Conservation (phyloP, 805 yeast species). For the Tetrapisispora iriomotensis region DNA sequence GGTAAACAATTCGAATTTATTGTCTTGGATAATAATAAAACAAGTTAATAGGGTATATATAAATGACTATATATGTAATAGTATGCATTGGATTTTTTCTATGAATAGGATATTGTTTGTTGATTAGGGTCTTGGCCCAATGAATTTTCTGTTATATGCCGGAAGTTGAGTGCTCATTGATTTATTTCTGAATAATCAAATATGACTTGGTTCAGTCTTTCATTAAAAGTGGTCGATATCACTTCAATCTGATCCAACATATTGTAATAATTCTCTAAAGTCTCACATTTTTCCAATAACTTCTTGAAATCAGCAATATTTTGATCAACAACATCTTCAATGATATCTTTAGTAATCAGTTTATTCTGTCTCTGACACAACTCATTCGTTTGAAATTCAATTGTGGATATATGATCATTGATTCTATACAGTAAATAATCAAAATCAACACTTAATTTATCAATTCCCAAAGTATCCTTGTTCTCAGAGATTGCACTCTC, state of each 20-base stretch:
- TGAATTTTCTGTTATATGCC: no score
- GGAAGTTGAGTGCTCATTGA: no score
- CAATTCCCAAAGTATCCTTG: slow-evolving; percentile 52
- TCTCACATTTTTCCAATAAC: slow-evolving; percentile 37
- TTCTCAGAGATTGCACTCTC: slow-evolving; percentile 1
- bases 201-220: slow-evolving; percentile 18
- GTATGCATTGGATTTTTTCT: slow-evolving; percentile 2
- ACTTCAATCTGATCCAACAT: slow-evolving; percentile 43
- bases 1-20: slow-evolving; percentile 11
- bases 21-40: no score
- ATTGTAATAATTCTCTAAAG: slow-evolving; percentile 41
- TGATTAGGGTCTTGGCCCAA: no score
- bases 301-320: slow-evolving; percentile 34
- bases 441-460: slow-evolving; percentile 48
- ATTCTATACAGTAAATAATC: slow-evolving; percentile 59
- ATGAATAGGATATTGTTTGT: no score
- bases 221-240: slow-evolving; percentile 33
- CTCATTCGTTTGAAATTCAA: slow-evolving; percentile 36
- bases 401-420: slow-evolving; percentile 41
- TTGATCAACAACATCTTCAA: slow-evolving; percentile 28
- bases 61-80: slow-evolving; percentile 1
- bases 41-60: no score
- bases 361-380: slow-evolving; percentile 20
- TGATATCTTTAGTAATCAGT: slow-evolving; percentile 19
- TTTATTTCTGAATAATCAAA: background rate